Percentiles rank a stretch among this genome's conserved stretches.
These are phyloP conservation scores for Aureobasidium sp. DNA, from an alignment of 2,329 filamentous ascomycete genomes.

Conservation along the genomic window DNA sequence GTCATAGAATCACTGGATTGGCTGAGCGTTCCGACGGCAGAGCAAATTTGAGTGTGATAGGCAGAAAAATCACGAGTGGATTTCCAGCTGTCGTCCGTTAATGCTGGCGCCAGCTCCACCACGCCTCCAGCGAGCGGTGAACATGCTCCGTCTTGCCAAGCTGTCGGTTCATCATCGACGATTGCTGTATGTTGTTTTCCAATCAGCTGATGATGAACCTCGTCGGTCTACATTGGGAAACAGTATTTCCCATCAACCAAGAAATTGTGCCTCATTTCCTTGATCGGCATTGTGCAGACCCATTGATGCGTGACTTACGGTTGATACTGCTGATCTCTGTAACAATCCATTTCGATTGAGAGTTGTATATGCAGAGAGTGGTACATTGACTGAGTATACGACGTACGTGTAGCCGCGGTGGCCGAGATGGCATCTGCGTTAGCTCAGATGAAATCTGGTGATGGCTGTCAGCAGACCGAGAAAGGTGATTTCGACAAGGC, in stretches of 20 bases:
- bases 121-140: not conserved
- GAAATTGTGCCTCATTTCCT: not conserved
- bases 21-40: not conserved
- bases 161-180: not conserved
- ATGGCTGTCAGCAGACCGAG: not conserved
- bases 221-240: not conserved
- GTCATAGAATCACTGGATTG: not conserved
- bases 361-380: not conserved
- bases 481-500: not conserved
- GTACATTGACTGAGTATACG: not conserved
- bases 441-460: not conserved
- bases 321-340: constrained; percentile 6
- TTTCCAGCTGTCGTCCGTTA: not conserved
- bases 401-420: not conserved
- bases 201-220: not conserved
- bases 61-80: not conserved
- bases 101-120: not conserved
- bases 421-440: not conserved
- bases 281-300: not conserved
- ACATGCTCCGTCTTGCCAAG: constrained; percentile 4
- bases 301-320: not conserved
- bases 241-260: not conserved
- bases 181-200: not conserved
- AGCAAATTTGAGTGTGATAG: not conserved
- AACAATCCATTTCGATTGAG: not conserved